Base-by-base conservation (phyloP, 192 early-diverging fungal species). In the Polychytrium aggregatum region DNA sequence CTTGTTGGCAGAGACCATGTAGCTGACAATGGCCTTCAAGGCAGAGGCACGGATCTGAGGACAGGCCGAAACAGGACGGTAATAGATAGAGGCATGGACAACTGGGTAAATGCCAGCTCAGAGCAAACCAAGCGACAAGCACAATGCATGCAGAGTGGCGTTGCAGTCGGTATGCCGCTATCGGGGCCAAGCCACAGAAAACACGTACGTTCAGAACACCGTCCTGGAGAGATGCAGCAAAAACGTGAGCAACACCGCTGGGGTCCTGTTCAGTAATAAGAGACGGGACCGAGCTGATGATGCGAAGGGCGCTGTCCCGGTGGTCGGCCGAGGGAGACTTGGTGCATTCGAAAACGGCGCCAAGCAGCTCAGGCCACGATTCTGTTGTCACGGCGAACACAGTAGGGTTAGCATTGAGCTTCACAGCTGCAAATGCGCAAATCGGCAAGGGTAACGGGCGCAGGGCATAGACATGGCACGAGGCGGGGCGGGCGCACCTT, bases 281-380 rank as follows among this genome's bases (percentile, higher is more conserved):
- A 24, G 74, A 73, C 35, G 92, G 84, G 36, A 90, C 84, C 44
- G 82, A 70, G 25, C 80, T 76, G 56, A 98, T 86, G 48, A 98
- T 84, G 51, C 85, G 82, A 72, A 93, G 92, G 41, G 85, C 90
- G 45, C 83, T 82, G 65, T 91, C 88, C 38, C 88, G 81, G 47
- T 84, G 85, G 48, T 75, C 82, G 24, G 79, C 65, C 3, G 78
- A 70, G 46, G 75, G 65, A 17, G 90, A 80, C 62, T 87, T 79
- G 43, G 79, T 77, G 63, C 85, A 91, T 35, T 85, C 74, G 50
- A 88, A 85, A 47, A 98, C 62, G 18, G 82, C 82, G 17, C 74
- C 68, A 10, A 87, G 64, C 17, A 98, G 75, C 46, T 89, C 86
- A 16, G 70, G 70, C 94, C 94, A 98, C 40, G 70, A 69, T 39